Conservation (phyloP, 352 stramenopile genomes). For the Globisporangium barbulae region DNA sequence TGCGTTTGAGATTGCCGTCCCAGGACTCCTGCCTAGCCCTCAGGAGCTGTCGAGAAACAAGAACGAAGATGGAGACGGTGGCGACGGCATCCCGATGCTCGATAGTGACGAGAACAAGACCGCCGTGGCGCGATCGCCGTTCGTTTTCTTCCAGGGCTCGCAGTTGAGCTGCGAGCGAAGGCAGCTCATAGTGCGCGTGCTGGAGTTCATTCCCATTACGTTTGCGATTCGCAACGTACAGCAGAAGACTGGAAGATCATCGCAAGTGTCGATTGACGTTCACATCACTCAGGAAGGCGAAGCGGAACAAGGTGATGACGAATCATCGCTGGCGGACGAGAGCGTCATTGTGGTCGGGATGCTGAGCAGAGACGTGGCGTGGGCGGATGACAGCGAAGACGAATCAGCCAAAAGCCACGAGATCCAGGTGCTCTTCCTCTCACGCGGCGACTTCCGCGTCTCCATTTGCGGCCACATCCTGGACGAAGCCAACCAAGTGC, state of each 20-base stretch:
- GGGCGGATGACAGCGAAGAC: constrained; percentile 8
- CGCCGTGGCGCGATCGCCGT: constrained; percentile 6
- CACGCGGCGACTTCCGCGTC: constrained; percentile 51
- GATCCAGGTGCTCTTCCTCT: constrained; percentile 63
- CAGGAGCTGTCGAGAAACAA: neutral
- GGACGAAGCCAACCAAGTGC: neutral
- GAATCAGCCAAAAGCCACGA: constrained; percentile 22
- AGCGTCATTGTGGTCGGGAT: constrained; percentile 38
- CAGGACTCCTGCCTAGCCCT: neutral
- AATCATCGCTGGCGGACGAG: constrained; percentile 17
- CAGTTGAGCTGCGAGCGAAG: constrained; percentile 6
- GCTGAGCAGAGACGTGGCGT: constrained; percentile 29
- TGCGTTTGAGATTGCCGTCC: constrained; percentile 26
- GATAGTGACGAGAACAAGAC: neutral
- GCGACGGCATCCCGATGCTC: constrained; percentile 7
- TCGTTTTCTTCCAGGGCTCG: constrained; percentile 13
- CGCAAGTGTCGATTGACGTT: constrained; percentile 21
- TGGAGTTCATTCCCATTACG: constrained; percentile 16
- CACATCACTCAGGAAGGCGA: constrained; percentile 35
- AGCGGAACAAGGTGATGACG: neutral
- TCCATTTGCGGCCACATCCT: constrained; percentile 22
- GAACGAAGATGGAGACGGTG: neutral
- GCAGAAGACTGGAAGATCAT: neutral
- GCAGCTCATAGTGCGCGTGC: constrained; percentile 2
- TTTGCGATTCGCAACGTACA: constrained; percentile 5